Percentiles rank a stretch among this genome's conserved stretches.
Conservation (phyloP, 83 land plant species). For the Picea abies region DNA sequence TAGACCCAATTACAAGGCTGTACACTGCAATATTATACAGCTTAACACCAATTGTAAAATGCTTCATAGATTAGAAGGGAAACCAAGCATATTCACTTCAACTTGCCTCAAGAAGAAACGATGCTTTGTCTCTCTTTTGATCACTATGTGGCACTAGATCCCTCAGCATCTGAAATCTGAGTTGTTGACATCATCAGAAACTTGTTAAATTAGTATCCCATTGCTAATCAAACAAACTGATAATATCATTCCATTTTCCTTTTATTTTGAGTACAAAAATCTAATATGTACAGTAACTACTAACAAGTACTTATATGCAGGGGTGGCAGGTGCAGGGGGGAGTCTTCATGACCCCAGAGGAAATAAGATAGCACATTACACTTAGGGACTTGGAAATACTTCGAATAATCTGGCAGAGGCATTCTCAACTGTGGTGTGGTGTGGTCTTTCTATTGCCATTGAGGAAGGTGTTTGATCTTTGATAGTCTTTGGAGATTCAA, state of each 20-base stretch:
- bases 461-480: too few species aligned
- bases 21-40: not conserved
- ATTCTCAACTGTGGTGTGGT: too few species aligned
- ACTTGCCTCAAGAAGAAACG: slow-evolving; percentile 79
- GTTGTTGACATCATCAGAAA: slow-evolving; percentile 8
- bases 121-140: slow-evolving; percentile 95
- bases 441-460: too few species aligned
- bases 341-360: too few species aligned
- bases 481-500: too few species aligned
- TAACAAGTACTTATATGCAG: not conserved
- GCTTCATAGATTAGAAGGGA: not conserved
- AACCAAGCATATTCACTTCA: not conserved
- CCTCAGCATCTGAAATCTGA: slow-evolving; percentile 84
- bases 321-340: too few species aligned
- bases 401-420: too few species aligned
- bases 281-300: not conserved
- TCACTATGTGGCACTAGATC: slow-evolving; percentile 85
- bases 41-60: not conserved
- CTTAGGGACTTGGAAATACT: too few species aligned
- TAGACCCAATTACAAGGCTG: slow-evolving; percentile 4
- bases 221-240: too few species aligned
- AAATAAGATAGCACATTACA: too few species aligned
- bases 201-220: not conserved
- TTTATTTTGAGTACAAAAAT: not conserved
- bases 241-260: not conserved